Evolutionary conservation across 1,284 basidiomycete species (phyloP).

Genomic region (Coriolopsis trogii): DNA sequence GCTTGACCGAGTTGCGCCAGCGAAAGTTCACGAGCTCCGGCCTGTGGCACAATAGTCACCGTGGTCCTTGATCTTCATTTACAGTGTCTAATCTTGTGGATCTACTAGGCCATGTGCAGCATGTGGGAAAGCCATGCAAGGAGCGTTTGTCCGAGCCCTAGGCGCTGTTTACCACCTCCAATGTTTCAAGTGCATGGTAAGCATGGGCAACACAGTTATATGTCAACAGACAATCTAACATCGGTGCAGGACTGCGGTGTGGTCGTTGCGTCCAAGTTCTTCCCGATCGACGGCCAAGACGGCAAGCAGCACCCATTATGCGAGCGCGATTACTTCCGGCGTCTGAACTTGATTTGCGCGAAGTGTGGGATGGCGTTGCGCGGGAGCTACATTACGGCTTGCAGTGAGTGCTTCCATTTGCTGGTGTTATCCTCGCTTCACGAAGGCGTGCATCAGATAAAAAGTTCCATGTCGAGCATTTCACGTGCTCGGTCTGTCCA

Average conservation of each 20-base stretch:
- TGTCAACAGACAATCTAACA: no score
- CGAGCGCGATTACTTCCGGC: conserved; percentile 96
- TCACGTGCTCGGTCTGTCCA: conserved; percentile 96
- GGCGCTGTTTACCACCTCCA: conserved; percentile 94
- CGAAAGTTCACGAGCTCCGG: no score
- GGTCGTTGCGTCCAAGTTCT: conserved; percentile 98
- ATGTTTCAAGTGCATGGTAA: conserved; percentile 95
- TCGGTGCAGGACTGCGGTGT: conserved; percentile 86
- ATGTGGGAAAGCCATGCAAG: conserved; percentile 81
- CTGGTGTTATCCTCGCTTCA: conserved; percentile 19
- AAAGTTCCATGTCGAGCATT: conserved; percentile 99
- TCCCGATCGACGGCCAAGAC: conserved; percentile 90
- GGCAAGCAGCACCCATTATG: conserved; percentile 92
- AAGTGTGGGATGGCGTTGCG: conserved; percentile 94
- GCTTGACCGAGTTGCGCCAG: no score
- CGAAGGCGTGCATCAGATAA: conserved; percentile 62
- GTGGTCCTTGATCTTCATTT: conserved; percentile 12
- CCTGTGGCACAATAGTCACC: no score
- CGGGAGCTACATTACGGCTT: conserved; percentile 98
- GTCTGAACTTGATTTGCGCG: conserved; percentile 94
- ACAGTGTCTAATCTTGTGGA: conserved; percentile 20
- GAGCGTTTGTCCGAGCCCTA: conserved; percentile 95
- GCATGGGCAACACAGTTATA: no score
- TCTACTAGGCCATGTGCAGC: conserved; percentile 64
- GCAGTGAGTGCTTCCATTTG: conserved; percentile 70